These are phyloP conservation scores for Aspergillus campestris DNA, from an alignment of 495 filamentous ascomycete species.

Conservation along the genomic window DNA sequence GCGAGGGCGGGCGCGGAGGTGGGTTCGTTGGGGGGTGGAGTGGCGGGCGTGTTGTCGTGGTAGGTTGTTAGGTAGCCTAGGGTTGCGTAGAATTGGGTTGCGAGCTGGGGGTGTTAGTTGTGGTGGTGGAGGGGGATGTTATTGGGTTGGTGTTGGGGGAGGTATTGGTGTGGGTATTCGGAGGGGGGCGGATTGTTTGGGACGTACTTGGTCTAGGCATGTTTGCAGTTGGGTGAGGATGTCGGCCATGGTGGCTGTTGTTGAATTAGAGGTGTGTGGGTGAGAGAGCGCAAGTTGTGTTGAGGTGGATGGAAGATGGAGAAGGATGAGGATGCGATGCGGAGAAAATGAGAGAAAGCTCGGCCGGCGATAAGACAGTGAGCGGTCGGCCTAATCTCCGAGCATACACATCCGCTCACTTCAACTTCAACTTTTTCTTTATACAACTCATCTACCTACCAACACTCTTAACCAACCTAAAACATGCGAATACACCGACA, in stretches of 20 bases:
- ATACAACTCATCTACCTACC: no score
- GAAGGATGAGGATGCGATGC: no score
- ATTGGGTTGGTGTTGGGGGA: slow-evolving; percentile 2
- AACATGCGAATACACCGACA: no score
- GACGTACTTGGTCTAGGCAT: slow-evolving; percentile 74
- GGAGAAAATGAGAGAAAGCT: no score
- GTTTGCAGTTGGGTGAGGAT: slow-evolving; percentile 91
- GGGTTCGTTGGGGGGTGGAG: slow-evolving; percentile 47
- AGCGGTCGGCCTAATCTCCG: no score
- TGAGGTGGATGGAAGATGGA: neutral
- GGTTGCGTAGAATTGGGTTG: slow-evolving; percentile 80
- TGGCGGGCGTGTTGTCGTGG: slow-evolving; percentile 65
- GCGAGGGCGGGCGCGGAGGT: slow-evolving; percentile 40
- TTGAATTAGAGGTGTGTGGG: neutral
- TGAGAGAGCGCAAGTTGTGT: neutral
- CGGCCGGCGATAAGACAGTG: no score
- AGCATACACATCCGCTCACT: no score
- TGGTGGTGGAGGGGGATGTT: neutral
- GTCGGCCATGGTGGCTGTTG: slow-evolving; percentile 61
- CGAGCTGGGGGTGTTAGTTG: slow-evolving; percentile 47
- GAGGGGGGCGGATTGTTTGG: neutral
- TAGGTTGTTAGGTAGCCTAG: slow-evolving; percentile 76
- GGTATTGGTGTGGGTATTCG: neutral
- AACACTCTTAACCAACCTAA: no score
- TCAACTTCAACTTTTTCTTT: no score